Evolutionary conservation across 2,329 filamentous ascomycete species (phyloP).

Genomic region (Purpureocillium takamizusanense): DNA sequence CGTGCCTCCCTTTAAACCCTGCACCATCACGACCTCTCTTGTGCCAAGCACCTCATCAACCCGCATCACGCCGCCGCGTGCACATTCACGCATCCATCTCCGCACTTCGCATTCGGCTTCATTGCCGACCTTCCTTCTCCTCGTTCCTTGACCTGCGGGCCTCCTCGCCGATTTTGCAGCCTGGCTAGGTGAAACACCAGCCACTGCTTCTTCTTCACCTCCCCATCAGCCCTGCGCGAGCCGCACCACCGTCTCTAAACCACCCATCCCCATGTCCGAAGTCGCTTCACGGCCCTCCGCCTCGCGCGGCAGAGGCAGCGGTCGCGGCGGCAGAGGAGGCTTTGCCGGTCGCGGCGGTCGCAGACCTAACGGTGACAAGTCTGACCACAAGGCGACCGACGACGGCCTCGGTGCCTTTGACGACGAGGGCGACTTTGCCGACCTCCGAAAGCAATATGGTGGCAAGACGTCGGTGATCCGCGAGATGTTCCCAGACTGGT

Average conservation of each 20-base stretch:
- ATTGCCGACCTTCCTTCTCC: slow-evolving; percentile 16
- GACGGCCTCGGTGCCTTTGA: slow-evolving; percentile 51
- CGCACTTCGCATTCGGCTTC: slow-evolving; percentile 19
- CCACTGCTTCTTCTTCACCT: slow-evolving; percentile 13
- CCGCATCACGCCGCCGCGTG: slow-evolving; percentile 18
- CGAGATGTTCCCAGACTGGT: slow-evolving; percentile 94
- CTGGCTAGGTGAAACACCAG: slow-evolving; percentile 27
- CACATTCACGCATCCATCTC: slow-evolving; percentile 19
- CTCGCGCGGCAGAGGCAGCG: slow-evolving; percentile 81
- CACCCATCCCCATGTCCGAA: slow-evolving; percentile 73
- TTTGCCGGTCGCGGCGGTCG: slow-evolving; percentile 66
- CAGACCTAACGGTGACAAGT: slow-evolving; percentile 65
- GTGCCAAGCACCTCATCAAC: slow-evolving; percentile 13
- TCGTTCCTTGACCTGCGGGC: slow-evolving; percentile 14
- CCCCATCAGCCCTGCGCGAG: slow-evolving; percentile 8
- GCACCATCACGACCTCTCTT: slow-evolving; percentile 11
- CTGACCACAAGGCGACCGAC: slow-evolving; percentile 41
- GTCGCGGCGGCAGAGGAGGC: slow-evolving; percentile 75
- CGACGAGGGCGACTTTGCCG: slow-evolving; percentile 84
- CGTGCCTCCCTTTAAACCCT: slow-evolving; percentile 22
- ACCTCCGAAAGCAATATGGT: slow-evolving; percentile 85
- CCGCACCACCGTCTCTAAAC: slow-evolving; percentile 19
- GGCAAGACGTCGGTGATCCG: slow-evolving; percentile 72
- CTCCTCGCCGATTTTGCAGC: slow-evolving; percentile 23
- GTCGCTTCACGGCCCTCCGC: slow-evolving; percentile 75